Conservation (phyloP, 805 yeast genomes). For the Lachancea sp. region DNA sequence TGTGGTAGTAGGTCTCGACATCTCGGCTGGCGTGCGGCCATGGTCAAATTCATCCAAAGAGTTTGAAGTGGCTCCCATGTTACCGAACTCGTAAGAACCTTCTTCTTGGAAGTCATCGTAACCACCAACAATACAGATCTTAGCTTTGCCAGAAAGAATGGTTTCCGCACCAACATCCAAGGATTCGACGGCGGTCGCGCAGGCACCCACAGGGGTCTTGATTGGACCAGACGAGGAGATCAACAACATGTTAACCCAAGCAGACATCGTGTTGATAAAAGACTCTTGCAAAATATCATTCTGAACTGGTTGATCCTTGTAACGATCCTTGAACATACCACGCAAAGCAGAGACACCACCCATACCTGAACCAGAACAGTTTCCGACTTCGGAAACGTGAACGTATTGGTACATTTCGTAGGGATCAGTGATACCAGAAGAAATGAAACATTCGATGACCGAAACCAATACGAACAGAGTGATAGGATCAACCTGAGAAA, state of each 20-base stretch:
- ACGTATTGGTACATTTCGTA: slow-evolving; percentile 97
- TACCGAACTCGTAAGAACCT: slow-evolving; percentile 95
- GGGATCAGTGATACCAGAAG: slow-evolving; percentile 96
- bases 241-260: slow-evolving; percentile 98
- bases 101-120: slow-evolving; percentile 99
- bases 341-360: slow-evolving; percentile 97
- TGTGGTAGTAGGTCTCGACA: slow-evolving; percentile 98
- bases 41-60: slow-evolving; percentile 80
- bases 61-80: slow-evolving; percentile 98
- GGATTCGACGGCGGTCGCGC: slow-evolving; percentile 98
- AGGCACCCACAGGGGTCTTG: slow-evolving; percentile 99
- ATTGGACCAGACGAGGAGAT: slow-evolving; percentile 97
- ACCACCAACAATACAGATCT: slow-evolving; percentile 96
- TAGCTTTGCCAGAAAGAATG: slow-evolving; percentile 87
- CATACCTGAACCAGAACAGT: slow-evolving; percentile 99
- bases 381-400: slow-evolving; percentile 97
- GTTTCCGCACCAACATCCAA: slow-evolving; percentile 95
- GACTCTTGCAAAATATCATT: slow-evolving; percentile 97
- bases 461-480: slow-evolving; percentile 90
- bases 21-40: slow-evolving; percentile 96
- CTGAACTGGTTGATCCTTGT: slow-evolving; percentile 87
- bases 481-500: slow-evolving; percentile 92
- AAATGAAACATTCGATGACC: slow-evolving; percentile 87
- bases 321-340: slow-evolving; percentile 97
- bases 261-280: slow-evolving; percentile 97